Base-by-base conservation (phyloP, 1,284 basidiomycete species). In the Tylopilus orsonianus region DNA sequence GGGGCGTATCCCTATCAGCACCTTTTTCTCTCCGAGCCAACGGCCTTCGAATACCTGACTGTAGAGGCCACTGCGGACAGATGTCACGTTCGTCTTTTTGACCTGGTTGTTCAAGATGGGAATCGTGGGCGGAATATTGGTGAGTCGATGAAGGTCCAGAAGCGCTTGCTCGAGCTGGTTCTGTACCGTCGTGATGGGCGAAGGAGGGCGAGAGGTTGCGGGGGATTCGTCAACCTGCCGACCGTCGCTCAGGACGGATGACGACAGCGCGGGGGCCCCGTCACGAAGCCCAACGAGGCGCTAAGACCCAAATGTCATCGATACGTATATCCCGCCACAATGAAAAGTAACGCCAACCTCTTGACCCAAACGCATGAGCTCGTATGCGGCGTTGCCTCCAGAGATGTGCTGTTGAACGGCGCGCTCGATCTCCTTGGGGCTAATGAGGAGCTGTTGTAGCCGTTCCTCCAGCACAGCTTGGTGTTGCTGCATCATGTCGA, bases 321-420 rank as follows among this genome's bases (percentile, higher is more conserved):
- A 36, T 39, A 33, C n/a, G 6, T 36, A 19, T 36, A 20, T 20
- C n/a, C 9, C 8, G n/a, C 1, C 29, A 23, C 13, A 16, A 37
- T 8, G 1, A 22, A 43, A 26, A 47, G 30, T n/a, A 32, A 41
- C 29, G 39, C 57, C 10, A 54, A 77, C 78, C 53, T 64, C 61
- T 64, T 81, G 80, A 13, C 78, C 79, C 20, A 67, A 61, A 36
- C 69, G 67, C 79, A 82, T 81, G 33, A 82, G 61, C 4, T 65
- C 60, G 48, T 71, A 59, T 8, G 75, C 79, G 10, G 57, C 72
- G 32, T 59, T 62, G 32, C 71, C 66, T 4, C 76, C 78, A 37
- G 66, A 62, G 24, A 55, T 51, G 47, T 77, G 71, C 50, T 71
- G 61, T 36, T 69, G 63, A 20, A 66, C 61, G 5, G 75, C 64